Evolutionary conservation across 306 rosid species (phyloP), one percentile per base, ranked within the genome.

Genomic region (Sicyos baderoa): DNA sequence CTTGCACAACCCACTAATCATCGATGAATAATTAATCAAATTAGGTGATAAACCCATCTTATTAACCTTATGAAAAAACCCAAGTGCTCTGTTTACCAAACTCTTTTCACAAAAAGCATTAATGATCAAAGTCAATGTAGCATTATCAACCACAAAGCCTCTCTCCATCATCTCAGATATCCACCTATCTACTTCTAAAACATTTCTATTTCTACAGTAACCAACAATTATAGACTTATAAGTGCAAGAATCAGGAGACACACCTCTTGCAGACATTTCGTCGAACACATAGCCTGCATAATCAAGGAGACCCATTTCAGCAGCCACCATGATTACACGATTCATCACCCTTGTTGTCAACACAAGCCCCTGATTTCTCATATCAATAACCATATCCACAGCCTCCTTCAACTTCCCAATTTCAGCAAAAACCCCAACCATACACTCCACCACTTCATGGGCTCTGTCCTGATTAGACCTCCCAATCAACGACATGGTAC

Each of bases 1-100:
- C 79, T 81, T 85, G 76, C 97, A 88, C 81, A 93, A 77, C 72
- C 97, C 97, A 70, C 84, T 86, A 71, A 93, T 90, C 82, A 93
- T 70, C 35, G 85, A 74, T 0, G 94, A 85, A 74, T 75, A 93
- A 60, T 88, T 90, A 69, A 93, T 86, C 82, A 88, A 54, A 85
- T 93, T 93, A 2, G 96, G 96, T 59, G 76, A 82, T 79, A 90
- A 77, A 68, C 94, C 97, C 86, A 76, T 81, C 76, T 74, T 74
- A 74, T 54, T 64, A 60, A 86, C 72, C 81, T 80, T 86, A 56
- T 83, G 78, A 19, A 90, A 90, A 72, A 84, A 81, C 97, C 96
- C 80, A 27, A 63, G 45, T 0, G 94, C 99, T 72, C 88, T 78
- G 3, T 74, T 82, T 1, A 79, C 76, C 50, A 74, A 80, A 64